These are phyloP conservation scores for Zasmidium angulare DNA, from an alignment of 2,329 filamentous ascomycete species.

Conservation along the genomic window DNA sequence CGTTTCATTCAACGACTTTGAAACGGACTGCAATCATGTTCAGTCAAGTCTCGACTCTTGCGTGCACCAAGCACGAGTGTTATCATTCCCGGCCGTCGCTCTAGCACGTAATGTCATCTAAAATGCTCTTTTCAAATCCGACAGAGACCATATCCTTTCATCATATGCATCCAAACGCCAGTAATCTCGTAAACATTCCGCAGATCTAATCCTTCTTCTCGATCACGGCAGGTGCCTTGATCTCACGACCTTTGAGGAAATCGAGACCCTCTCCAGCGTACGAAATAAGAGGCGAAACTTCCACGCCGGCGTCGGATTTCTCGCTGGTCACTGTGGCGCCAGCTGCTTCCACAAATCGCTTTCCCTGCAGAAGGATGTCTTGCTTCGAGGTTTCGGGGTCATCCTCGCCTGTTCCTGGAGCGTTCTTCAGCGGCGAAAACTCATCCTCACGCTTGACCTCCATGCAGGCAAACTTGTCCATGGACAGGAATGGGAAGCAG, in stretches of 20 bases:
- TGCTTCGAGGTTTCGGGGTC: constrained; percentile 88
- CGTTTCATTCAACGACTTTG: not conserved
- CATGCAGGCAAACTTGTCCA: constrained; percentile 90
- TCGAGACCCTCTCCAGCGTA: constrained; percentile 70
- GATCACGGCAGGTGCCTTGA: constrained; percentile 64
- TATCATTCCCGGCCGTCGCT: not conserved
- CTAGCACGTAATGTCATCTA: not conserved
- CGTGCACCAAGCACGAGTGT: too few species aligned
- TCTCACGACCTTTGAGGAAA: constrained; percentile 58
- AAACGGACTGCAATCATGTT: not conserved
- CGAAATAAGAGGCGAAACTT: constrained; percentile 90
- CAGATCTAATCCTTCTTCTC: constrained; percentile 50
- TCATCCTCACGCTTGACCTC: constrained; percentile 97
- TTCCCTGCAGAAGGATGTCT: constrained; percentile 87
- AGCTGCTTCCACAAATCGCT: constrained; percentile 77
- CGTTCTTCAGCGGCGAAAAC: constrained; percentile 97
- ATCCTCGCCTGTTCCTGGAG: constrained; percentile 80
- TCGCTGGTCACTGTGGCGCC: constrained; percentile 73
- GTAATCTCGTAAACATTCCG: not conserved
- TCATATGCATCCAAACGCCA: not conserved
- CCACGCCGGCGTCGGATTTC: constrained; percentile 65
- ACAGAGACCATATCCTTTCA: not conserved
- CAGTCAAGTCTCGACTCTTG: not conserved
- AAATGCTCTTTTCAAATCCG: not conserved
- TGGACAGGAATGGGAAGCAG: constrained; percentile 84